Evolutionary conservation across 352 stramenopile species (phyloP).

Genomic region (Halophytophthora polymorphica): DNA sequence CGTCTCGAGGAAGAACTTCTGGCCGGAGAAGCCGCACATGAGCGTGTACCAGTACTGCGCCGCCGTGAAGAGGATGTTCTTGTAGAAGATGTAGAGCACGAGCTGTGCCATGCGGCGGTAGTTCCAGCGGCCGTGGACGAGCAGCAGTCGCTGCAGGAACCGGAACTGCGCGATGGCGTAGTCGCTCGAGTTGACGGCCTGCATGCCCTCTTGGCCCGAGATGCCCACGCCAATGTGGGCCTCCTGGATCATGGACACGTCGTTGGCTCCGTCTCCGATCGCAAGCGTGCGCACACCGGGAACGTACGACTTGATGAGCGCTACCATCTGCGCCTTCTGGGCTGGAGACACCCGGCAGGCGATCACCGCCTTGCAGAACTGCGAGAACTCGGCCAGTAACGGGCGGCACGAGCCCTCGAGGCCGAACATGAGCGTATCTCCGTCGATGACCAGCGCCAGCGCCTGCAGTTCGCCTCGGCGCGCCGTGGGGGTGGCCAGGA

Average conservation of each 20-base stretch:
- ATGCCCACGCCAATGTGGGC: slow-evolving; percentile 91
- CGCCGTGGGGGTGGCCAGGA: slow-evolving; percentile 38
- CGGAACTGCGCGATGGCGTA: slow-evolving; percentile 93
- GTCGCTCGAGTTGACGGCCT: slow-evolving; percentile 92
- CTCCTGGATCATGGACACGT: slow-evolving; percentile 95
- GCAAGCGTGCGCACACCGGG: slow-evolving; percentile 74
- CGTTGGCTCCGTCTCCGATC: slow-evolving; percentile 94
- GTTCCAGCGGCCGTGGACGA: slow-evolving; percentile 91
- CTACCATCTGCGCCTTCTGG: slow-evolving; percentile 86
- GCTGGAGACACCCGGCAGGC: slow-evolving; percentile 82
- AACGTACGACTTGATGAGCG: slow-evolving; percentile 74
- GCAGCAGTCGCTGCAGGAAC: slow-evolving; percentile 85
- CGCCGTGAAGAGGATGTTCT: slow-evolving; percentile 84
- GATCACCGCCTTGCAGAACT: slow-evolving; percentile 87
- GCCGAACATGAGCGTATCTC: slow-evolving; percentile 63
- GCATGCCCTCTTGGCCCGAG: slow-evolving; percentile 89
- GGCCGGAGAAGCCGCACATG: slow-evolving; percentile 69
- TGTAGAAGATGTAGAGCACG: slow-evolving; percentile 93
- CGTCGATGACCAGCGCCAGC: slow-evolving; percentile 79
- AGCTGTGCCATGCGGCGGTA: slow-evolving; percentile 89
- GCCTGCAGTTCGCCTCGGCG: slow-evolving; percentile 45
- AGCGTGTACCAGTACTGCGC: slow-evolving; percentile 79
- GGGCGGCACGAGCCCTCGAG: slow-evolving; percentile 38
- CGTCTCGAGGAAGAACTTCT: slow-evolving; percentile 84
- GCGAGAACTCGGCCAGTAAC: slow-evolving; percentile 60